A percentile compares a stretch with the other conserved stretches of the same genome.
phyloP scores from a whole-genome alignment of 2,329 filamentous ascomycete genomes.

The Aspergillus viridinutans region DNA sequence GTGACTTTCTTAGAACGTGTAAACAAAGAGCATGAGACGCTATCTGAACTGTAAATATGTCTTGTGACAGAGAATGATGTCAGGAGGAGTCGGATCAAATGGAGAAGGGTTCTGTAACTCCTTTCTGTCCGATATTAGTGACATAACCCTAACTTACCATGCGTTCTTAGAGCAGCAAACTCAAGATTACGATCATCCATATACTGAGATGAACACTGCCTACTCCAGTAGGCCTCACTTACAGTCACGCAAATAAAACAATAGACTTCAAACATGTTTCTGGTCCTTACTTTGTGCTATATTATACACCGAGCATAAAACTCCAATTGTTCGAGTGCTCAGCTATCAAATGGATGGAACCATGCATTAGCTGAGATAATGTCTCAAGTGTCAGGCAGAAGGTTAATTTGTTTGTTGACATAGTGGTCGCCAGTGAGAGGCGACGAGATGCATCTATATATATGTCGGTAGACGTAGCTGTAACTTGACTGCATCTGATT shows the following conservation, averaged over 20 bases:
- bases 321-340: background rate
- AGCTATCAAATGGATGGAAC: background rate
- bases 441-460: background rate
- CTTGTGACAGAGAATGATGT: too few species aligned
- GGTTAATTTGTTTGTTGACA: background rate
- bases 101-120: too few species aligned
- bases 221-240: background rate
- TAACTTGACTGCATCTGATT: background rate
- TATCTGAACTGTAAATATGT: too few species aligned
- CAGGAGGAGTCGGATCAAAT: background rate
- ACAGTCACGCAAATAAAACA: background rate
- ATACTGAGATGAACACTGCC: background rate
- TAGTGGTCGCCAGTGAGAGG: background rate
- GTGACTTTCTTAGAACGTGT: background rate
- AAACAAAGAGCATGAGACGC: background rate
- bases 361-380: background rate
- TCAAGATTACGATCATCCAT: background rate
- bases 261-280: background rate
- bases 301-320: background rate
- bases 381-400: background rate
- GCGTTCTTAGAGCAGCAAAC: background rate
- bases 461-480: background rate
- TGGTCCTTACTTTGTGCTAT: background rate
- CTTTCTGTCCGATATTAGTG: too few species aligned
- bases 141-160: background rate